Base-by-base conservation (phyloP, 2,329 filamentous ascomycete species). In the Cladosporium sp. region DNA sequence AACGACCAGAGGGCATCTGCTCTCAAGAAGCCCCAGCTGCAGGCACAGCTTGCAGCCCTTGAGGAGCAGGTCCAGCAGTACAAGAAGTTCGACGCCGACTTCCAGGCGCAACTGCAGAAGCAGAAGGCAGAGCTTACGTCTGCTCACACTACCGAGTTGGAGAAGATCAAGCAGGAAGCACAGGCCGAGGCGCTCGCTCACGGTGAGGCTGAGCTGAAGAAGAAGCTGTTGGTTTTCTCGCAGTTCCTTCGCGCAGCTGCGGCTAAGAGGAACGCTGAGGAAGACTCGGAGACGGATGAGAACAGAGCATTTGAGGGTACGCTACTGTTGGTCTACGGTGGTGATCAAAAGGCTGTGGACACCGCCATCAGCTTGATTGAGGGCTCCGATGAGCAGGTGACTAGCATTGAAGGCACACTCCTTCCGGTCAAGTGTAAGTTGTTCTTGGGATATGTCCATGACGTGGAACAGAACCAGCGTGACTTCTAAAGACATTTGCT, bases 171-270 rank as follows among this genome's bases (percentile, higher is more conserved):
- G 51, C 76, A 80, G 51, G 72, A 75, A 41, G 70, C 80, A 60
- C 77, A 78, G 62, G 69, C 73, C 20, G 76, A 86, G 57, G 77
- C 73, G 9, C 67, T 69, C 22, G 65, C 74, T 38, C 65, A 74
- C 46, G 66, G 69, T 45, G 65, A 77, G 56, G 73, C 73, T 56
- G 68, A 72, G 32, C 67, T 79, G 53, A 74, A 82, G 59, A 76
- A 82, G 58, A 82, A 81, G 64, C 73, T 93, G 35, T 73, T 91
- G 41, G 75, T 82, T 20, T 73, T 93, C 56, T 88, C 87, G 4
- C 85, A 89, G 65, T 94, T 93, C 74, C 73, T 93, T 56, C 82
- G 86, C 57, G 78, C 90, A 32, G 88, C 88, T 53, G 88, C 88
- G 51, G 83, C 86, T 59, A 78, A 80, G 66, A 82, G 88, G 57